A percentile compares a stretch with the other conserved stretches of the same genome.
Evolutionary conservation across 1,284 basidiomycete species (phyloP).

Genomic region (Tremellales sp.): DNA sequence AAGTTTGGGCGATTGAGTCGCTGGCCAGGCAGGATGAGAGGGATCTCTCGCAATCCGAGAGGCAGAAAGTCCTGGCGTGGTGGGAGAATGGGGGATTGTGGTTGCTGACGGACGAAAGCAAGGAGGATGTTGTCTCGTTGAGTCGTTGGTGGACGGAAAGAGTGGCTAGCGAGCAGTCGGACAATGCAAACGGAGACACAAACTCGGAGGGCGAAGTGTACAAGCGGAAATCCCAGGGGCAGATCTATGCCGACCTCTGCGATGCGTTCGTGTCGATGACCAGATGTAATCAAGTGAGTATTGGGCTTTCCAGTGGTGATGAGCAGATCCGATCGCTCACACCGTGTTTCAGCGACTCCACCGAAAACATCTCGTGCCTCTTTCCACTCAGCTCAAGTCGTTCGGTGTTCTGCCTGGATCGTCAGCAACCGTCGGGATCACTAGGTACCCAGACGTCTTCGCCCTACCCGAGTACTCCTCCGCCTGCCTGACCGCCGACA

Average conservation of each 20-base stretch:
- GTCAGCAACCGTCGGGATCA: background rate
- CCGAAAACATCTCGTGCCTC: too few relatives aligned
- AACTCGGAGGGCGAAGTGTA: background rate
- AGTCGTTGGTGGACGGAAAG: conserved; percentile 13
- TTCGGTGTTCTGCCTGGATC: too few relatives aligned
- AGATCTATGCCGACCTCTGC: conserved; percentile 18
- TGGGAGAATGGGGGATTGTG: conserved; percentile 37
- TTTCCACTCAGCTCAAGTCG: too few relatives aligned
- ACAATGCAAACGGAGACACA: background rate
- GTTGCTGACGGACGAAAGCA: conserved; percentile 13
- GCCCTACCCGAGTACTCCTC: conserved; percentile 16
- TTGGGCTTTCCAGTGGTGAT: too few relatives aligned
- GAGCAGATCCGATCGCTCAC: too few relatives aligned
- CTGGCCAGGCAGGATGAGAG: conserved; percentile 33
- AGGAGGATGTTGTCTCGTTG: background rate
- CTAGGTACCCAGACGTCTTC: conserved; percentile 4
- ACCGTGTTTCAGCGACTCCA: too few relatives aligned
- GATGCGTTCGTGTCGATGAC: conserved; percentile 25
- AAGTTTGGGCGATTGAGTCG: background rate
- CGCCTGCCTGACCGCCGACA: conserved; percentile 3
- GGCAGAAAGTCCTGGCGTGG: conserved; percentile 32
- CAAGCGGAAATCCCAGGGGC: background rate
- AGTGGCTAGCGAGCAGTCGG: background rate
- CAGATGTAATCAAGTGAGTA: conserved; percentile 20
- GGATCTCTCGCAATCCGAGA: too few relatives aligned